phyloP scores from a whole-genome alignment of 2,329 filamentous ascomycete species.

The Madurella mycetomatis region DNA sequence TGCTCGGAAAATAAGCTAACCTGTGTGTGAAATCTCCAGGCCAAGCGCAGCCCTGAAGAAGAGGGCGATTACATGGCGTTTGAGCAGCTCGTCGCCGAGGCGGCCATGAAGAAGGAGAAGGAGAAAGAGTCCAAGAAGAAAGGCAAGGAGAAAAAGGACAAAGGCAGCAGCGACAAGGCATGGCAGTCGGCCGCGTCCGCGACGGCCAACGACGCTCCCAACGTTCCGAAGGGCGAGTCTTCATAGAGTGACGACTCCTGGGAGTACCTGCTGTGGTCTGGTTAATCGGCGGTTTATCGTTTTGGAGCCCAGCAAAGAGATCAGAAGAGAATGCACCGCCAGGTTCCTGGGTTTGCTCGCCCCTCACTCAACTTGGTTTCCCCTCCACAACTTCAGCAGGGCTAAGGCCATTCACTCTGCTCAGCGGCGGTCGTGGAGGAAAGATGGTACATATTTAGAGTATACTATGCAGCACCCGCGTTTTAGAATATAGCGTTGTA shows the following conservation, averaged over 20 bases:
- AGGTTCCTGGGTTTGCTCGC: no score
- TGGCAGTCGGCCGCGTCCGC: conserved; percentile 26
- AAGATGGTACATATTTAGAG: no score
- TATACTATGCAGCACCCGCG: no score
- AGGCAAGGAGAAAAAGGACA: conserved; percentile 49
- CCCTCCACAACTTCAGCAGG: no score
- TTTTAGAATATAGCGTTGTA: no score
- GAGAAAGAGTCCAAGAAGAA: conserved; percentile 67
- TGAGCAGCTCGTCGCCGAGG: conserved; percentile 95
- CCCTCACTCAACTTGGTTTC: no score
- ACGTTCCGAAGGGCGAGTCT: conserved; percentile 31
- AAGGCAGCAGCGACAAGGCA: conserved; percentile 18
- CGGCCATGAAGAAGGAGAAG: conserved; percentile 83
- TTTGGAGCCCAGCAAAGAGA: no score
- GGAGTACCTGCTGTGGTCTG: not conserved
- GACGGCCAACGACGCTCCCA: conserved; percentile 35
- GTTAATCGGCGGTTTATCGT: no score
- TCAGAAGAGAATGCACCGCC: no score
- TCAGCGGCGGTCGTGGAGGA: no score
- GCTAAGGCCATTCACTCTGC: no score
- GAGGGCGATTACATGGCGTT: conserved; percentile 99
- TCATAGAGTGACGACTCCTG: not conserved
- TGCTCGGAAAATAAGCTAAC: not conserved
- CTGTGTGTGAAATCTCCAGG: conserved; percentile 45
- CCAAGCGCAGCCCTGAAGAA: conserved; percentile 84